Conservation (phyloP, 805 yeast genomes). For the Clavispora asparagi region DNA sequence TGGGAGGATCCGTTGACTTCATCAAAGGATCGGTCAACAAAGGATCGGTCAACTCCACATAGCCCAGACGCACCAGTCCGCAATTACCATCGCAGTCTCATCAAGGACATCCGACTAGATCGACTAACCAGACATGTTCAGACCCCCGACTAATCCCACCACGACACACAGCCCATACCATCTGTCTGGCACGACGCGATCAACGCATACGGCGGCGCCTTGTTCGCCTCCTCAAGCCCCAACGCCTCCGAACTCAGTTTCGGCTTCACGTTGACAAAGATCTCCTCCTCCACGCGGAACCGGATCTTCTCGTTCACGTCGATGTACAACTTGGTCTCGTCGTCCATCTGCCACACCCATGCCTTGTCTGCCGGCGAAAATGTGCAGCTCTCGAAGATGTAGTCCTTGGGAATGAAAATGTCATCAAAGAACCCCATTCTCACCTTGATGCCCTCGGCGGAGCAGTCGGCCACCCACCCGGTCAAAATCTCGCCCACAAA, state of each 20-base stretch:
- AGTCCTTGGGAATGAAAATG: conserved; percentile 77
- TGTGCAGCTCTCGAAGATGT: conserved; percentile 73
- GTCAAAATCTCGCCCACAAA: conserved; percentile 89
- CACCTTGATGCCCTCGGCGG: conserved; percentile 81
- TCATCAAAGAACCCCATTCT: conserved; percentile 88
- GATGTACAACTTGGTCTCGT: conserved; percentile 69
- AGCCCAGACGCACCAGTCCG: no score
- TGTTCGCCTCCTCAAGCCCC: conserved; percentile 32
- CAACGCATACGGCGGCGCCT: conserved; percentile 76
- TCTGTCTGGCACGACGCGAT: conserved; percentile 90
- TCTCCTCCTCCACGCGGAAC: conserved; percentile 85
- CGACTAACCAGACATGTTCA: no score
- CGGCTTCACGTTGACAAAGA: conserved; percentile 81
- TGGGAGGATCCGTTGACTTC: no score
- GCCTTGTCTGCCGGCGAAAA: conserved; percentile 76
- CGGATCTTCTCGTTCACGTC: conserved; percentile 90
- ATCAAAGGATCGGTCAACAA: no score
- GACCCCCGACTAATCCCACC: conserved; percentile 70
- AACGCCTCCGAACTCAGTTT: conserved; percentile 54
- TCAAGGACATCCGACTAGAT: no score
- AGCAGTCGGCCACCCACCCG: conserved; percentile 90
- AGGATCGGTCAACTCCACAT: no score
- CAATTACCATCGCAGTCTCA: no score
- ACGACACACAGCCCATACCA: conserved; percentile 92
- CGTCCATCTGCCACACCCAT: conserved; percentile 89